A percentile compares a stretch with the other conserved stretches of the same genome.
Evolutionary conservation across 345 rosid genomes (phyloP).

Genomic region (Triadica sebifera): DNA sequence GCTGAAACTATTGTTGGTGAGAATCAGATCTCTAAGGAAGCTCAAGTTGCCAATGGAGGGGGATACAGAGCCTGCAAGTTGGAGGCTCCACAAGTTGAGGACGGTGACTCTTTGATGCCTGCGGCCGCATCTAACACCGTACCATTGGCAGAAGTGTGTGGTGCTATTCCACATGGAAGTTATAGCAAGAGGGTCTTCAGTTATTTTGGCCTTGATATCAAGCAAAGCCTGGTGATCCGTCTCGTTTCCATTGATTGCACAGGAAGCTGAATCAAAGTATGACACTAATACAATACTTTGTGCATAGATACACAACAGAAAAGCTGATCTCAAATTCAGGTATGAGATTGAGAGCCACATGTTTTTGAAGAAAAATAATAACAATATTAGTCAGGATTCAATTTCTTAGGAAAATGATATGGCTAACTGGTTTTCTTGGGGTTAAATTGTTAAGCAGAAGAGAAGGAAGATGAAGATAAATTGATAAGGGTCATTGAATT

Average conservation of each 20-base stretch:
- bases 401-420: no score
- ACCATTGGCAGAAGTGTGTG: conserved; percentile 11
- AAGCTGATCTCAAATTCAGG: background rate
- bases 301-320: background rate
- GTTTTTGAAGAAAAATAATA: background rate
- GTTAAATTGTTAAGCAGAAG: no score
- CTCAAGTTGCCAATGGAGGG: background rate
- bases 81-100: background rate
- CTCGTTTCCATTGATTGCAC: background rate
- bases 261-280: background rate
- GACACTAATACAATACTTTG: background rate
- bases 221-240: background rate
- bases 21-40: background rate
- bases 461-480: no score
- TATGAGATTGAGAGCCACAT: background rate
- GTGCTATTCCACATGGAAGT: background rate
- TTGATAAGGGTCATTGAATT: no score
- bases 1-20: conserved; percentile 11
- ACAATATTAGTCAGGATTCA: no score
- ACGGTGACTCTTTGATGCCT: background rate
- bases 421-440: no score
- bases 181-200: background rate
- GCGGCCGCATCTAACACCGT: conserved; percentile 1
- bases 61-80: background rate
- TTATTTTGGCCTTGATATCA: conserved; percentile 7